Evolutionary conservation across 305 asterid species (phyloP).

Genomic region (Solanum hybrid): DNA sequence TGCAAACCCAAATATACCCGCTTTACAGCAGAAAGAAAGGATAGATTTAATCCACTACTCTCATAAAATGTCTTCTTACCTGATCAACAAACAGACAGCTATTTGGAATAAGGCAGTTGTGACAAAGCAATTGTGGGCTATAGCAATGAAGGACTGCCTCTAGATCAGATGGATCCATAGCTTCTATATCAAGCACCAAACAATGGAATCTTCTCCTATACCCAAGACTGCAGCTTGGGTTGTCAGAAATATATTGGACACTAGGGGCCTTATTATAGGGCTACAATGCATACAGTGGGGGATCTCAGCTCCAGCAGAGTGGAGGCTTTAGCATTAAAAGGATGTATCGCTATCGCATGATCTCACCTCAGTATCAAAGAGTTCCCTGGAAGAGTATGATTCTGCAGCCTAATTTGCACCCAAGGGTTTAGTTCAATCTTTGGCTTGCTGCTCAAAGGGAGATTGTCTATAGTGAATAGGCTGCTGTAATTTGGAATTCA

Average conservation of each 20-base stretch:
- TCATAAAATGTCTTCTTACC: not conserved
- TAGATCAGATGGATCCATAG: not conserved
- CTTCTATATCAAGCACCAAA: not conserved
- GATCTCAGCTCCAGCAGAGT: not conserved
- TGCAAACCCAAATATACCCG: not conserved
- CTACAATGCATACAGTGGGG: not conserved
- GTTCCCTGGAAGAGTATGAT: not conserved
- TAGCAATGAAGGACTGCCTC: not conserved
- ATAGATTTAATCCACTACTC: not conserved
- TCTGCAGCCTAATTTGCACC: not conserved
- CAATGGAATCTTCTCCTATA: not conserved
- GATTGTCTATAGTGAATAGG: not conserved
- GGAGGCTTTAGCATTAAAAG: not conserved
- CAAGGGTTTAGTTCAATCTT: not conserved
- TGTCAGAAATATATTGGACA: not conserved
- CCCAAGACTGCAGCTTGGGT: not conserved
- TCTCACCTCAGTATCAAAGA: not conserved
- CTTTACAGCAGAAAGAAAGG: not conserved
- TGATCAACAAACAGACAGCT: not conserved
- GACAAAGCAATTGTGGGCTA: not conserved
- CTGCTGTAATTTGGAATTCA: not conserved
- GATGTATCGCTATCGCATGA: not conserved
- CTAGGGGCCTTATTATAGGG: not conserved
- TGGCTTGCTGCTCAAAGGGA: not conserved
- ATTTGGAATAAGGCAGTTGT: not conserved